Evolutionary conservation across 345 rosid genomes (phyloP), one percentile per base, ranked within the genome.

Genomic region (Bruguiera parviflora): DNA sequence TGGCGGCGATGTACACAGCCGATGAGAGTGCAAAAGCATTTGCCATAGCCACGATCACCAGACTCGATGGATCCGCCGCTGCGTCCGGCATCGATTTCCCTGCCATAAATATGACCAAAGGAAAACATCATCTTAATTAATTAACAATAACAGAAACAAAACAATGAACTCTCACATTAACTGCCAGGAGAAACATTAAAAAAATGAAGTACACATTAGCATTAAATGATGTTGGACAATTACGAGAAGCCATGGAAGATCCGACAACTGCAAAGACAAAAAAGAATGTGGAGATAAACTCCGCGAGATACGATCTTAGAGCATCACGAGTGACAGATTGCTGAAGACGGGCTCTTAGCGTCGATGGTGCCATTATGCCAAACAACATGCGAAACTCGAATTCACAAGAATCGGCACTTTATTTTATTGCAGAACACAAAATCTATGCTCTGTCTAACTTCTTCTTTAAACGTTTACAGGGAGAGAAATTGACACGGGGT

Each of bases 281-380:
- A 63, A 86, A 87, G 92, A 95, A 95, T 31, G 98, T 88, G 39
- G 98, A 90, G 79, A 92, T 88, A 67, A 92, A 90, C 90, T 92
- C 96, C 0, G 97, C 92, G 2, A 95, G 83, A 63, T 95, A 92
- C 2, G 91, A 80, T 71, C 93, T 76, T 27, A 90, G 77, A 3
- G 99, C 88, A 46, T 70, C 77, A 10, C 53, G 71, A 20, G 87
- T 83, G 24, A 89, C 53, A 3, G 85, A 77, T 74, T 80, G 82
- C 11, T 73, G 33, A 58, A 89, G 81, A 35, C 90, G 88, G 2
- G 79, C 55, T 16, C 74, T 3, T 9, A 85, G 63, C 9, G 83
- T 66, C 24, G 80, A 31, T 0, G 89, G 80, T 58, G 87, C 83
- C 98, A 94, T 94, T 74, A 66, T 43, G 18, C 49, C 49, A 43